Percentiles rank a stretch among this genome's conserved stretches.
These are phyloP conservation scores for Wickerhamomyces silvicola DNA, from an alignment of 805 yeast genomes.

Conservation along the genomic window DNA sequence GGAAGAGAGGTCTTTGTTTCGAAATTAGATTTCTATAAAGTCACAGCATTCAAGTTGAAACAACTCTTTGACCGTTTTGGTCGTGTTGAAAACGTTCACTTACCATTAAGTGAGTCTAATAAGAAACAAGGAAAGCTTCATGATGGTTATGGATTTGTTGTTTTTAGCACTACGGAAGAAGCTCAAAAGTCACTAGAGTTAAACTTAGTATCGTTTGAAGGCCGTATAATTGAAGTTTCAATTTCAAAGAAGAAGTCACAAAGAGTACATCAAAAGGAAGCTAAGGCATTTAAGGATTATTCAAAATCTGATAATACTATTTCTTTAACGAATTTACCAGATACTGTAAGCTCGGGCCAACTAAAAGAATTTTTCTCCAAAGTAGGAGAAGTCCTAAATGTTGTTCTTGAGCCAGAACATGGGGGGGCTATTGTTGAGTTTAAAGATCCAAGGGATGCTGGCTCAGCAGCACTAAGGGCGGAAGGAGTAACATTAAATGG, in stretches of 20 bases:
- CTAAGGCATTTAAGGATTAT: slow-evolving; percentile 12
- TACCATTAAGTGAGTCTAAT: slow-evolving; percentile 36
- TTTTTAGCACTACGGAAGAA: slow-evolving; percentile 35
- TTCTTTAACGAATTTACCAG: slow-evolving; percentile 25
- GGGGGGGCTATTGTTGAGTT: slow-evolving; percentile 48
- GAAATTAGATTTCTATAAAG: slow-evolving; percentile 41
- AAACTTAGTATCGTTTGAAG: slow-evolving; percentile 37
- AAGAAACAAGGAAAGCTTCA: slow-evolving; percentile 25
- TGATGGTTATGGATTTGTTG: slow-evolving; percentile 64
- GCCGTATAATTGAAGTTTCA: slow-evolving; percentile 42
- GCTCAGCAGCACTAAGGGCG: slow-evolving; percentile 40
- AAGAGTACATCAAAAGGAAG: slow-evolving; percentile 26
- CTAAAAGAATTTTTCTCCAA: slow-evolving; percentile 25
- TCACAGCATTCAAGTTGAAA: slow-evolving; percentile 32
- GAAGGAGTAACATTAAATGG: slow-evolving; percentile 34
- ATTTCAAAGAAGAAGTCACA: slow-evolving; percentile 37
- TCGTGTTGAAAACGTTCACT: slow-evolving; percentile 39
- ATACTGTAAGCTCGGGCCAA: slow-evolving; percentile 32
- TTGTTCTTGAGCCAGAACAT: slow-evolving; percentile 40
- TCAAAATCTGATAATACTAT: slow-evolving; percentile 17
- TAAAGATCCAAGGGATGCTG: slow-evolving; percentile 37
- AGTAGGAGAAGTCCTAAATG: slow-evolving; percentile 32
- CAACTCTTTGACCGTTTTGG: slow-evolving; percentile 46
- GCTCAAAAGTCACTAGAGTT: slow-evolving; percentile 42
- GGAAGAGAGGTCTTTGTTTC: slow-evolving; percentile 53